Conservation (phyloP, 2,329 filamentous ascomycete species). For the Teratosphaeria viscida region DNA sequence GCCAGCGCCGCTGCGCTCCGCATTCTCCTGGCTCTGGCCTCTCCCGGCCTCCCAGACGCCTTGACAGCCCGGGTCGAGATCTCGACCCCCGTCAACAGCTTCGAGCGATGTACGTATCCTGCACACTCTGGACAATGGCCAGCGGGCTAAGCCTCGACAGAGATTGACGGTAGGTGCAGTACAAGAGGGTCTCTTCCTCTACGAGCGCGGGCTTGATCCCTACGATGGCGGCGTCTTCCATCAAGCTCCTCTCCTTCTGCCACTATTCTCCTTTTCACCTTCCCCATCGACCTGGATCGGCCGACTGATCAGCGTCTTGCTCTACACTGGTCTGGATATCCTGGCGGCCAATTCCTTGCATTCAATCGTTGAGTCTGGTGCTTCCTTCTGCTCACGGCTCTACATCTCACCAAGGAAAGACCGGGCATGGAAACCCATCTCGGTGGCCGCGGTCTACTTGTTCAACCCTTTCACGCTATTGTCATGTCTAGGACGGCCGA, state of each 20-base stretch:
- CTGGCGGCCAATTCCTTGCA: constrained; percentile 70
- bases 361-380: constrained; percentile 70
- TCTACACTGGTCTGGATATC: constrained; percentile 75
- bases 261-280: constrained; percentile 82
- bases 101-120: constrained; percentile 70
- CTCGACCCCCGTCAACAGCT: constrained; percentile 93
- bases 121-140: not conserved
- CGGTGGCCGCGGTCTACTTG: constrained; percentile 77
- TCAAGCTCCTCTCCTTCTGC: constrained; percentile 74
- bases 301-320: constrained; percentile 53
- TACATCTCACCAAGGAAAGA: constrained; percentile 71
- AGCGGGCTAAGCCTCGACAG: constrained; percentile 10
- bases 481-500: constrained; percentile 81
- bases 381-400: constrained; percentile 60
- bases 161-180: constrained; percentile 44
- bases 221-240: constrained; percentile 86
- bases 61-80: constrained; percentile 89
- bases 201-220: constrained; percentile 89
- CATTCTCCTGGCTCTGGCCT: constrained; percentile 66
- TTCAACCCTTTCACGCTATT: constrained; percentile 93
- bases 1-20: constrained; percentile 66
- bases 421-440: constrained; percentile 62
- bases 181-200: constrained; percentile 92
- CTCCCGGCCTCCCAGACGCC: constrained; percentile 73
- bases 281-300: constrained; percentile 45